Conservation (phyloP, 371 early-diverging fungal genomes). For the Homolaphlyctis polyrhiza region DNA sequence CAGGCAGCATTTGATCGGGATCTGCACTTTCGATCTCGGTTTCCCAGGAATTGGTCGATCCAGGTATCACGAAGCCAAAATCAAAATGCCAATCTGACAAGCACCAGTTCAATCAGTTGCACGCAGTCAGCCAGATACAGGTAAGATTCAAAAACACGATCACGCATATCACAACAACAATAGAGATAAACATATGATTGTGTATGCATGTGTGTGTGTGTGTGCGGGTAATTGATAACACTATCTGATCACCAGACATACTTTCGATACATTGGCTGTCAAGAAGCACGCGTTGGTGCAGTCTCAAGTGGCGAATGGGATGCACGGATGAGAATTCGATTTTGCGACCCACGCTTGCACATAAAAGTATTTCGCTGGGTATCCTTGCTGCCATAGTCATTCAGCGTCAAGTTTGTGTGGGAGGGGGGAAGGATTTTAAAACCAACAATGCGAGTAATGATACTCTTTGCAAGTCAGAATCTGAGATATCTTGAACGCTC, state of each 20-base stretch:
- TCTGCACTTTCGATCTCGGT: constrained; percentile 14
- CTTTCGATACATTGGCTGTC: constrained; percentile 1
- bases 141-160: neutral
- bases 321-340: neutral
- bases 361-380: neutral
- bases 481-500: too few species aligned
- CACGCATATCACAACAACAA: too few species aligned
- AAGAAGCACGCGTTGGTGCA: constrained; percentile 4
- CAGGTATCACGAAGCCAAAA: constrained; percentile 28
- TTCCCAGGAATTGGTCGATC: constrained; percentile 26
- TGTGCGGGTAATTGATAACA: too few species aligned
- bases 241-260: neutral
- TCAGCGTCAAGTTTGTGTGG: too few species aligned
- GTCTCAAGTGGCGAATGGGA: neutral
- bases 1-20: constrained; percentile 19
- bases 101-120: neutral
- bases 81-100: constrained; percentile 17
- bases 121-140: too few species aligned
- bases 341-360: neutral
- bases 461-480: too few species aligned
- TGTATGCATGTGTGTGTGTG: too few species aligned
- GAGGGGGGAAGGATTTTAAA: too few species aligned
- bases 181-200: too few species aligned
- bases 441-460: too few species aligned
- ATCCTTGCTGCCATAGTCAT: neutral